Percentiles rank a stretch among this genome's conserved stretches.
Evolutionary conservation across 2,329 filamentous ascomycete genomes (phyloP).

Genomic region (Fusarium beomiforme): DNA sequence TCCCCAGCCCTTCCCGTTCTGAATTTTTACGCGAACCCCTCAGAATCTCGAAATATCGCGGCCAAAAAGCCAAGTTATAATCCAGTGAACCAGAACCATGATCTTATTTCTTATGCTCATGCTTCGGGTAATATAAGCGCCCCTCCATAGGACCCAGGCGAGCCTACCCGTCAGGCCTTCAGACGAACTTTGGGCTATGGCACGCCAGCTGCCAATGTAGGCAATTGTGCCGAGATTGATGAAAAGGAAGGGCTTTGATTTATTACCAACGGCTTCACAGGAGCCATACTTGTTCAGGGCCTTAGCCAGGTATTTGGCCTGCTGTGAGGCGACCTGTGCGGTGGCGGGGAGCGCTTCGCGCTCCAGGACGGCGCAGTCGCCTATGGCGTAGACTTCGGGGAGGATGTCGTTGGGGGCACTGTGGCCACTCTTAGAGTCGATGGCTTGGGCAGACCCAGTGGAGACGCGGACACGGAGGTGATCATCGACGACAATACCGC

Average conservation of each 20-base stretch:
- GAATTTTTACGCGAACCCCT: not conserved
- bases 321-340: not conserved
- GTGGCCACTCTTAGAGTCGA: not conserved
- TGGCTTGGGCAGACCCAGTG: not conserved
- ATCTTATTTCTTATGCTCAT: not conserved
- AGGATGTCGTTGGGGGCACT: not conserved
- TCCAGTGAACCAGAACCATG: not conserved
- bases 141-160: not conserved
- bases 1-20: constrained; percentile 26
- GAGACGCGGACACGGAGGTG: not conserved
- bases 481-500: not conserved
- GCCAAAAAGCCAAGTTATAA: not conserved
- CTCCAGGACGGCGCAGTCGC: not conserved
- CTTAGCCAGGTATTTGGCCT: not conserved
- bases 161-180: not conserved
- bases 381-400: not conserved
- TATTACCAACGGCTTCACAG: not conserved
- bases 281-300: not conserved
- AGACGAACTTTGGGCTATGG: not conserved
- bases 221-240: not conserved
- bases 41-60: too few relatives aligned
- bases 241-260: not conserved
- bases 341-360: not conserved
- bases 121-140: not conserved
- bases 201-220: not conserved